Evolutionary conservation across 345 rosid species (phyloP), one percentile per base, ranked within the genome.

Genomic region (Moringa oleifera): DNA sequence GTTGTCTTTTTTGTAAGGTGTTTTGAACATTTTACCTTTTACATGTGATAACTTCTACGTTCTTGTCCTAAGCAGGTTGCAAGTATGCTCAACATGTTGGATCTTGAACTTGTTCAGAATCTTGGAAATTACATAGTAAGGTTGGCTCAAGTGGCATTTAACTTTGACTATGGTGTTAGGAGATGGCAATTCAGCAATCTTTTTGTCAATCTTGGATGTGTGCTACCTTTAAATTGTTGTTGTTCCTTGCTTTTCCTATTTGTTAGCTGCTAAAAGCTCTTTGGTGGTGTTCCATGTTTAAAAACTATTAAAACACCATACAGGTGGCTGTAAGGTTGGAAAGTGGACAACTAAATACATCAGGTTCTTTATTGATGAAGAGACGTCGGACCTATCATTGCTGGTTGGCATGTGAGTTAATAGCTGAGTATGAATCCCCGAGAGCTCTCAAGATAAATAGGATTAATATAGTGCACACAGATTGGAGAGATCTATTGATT

Each of bases 81-180:
- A n/a, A 85, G 95, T 69, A 73, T 81, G 25, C 79, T 94, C 62
- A 85, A 86, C 73, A 84, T 88, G 77, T 63, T 90, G 83, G 90
- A 90, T 77, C 84, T 85, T 62, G 91, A 85, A 61, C 85, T 94
- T 70, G 72, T 78, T 60, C 71, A 59, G 54, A 78, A 76, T 74
- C 81, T 94, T 66, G 99, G 96, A 75, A 74, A 90, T 79, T 94
- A 82, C 82, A 88, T 94, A 63, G 55, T 86, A 78, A 94, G 99
- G 99, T 94, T 49, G 51, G 74, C 58, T 73, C 51, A 22, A 9
- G 23, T 46, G 37, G 17, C 61, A 13, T 23, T 57, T 23, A 22
- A 12, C 5, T 46, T 54, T 20, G 23, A 64, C 61, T 69, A 58
- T 37, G 57, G 22, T 23, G 47, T 9, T 41, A 41, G 1, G 17